Conservation (phyloP, 495 filamentous ascomycete species). For the Lepidopterella palustris region DNA sequence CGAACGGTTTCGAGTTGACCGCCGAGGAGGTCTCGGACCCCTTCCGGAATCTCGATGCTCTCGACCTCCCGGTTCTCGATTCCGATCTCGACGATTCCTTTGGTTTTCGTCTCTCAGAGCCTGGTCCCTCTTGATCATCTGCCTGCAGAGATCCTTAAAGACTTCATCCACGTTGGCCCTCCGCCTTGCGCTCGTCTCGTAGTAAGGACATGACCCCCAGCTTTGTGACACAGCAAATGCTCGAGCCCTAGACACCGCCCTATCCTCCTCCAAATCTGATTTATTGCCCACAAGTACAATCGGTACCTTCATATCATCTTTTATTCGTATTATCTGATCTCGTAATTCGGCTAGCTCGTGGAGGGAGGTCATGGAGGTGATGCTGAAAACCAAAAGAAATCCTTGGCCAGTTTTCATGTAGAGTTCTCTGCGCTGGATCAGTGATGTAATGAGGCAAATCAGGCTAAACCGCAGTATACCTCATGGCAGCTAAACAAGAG, state of each 20-base stretch:
- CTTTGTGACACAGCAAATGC: conserved; percentile 81
- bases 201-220: conserved; percentile 90
- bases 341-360: conserved; percentile 81
- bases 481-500: conserved; percentile 55
- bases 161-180: conserved; percentile 90
- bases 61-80: neutral
- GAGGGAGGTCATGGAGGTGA: conserved; percentile 79
- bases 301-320: conserved; percentile 85
- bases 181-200: conserved; percentile 83
- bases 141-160: conserved; percentile 85
- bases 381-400: conserved; percentile 95
- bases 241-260: conserved; percentile 70
- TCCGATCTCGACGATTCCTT: conserved; percentile 27
- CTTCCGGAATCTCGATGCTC: neutral
- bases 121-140: conserved; percentile 80
- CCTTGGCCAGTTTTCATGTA: conserved; percentile 96
- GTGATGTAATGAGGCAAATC: neutral
- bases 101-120: no score
- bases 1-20: neutral
- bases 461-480: conserved; percentile 40
- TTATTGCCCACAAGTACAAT: conserved; percentile 98
- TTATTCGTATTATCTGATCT: conserved; percentile 95
- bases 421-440: conserved; percentile 58
- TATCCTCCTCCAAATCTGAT: conserved; percentile 87
- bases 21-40: neutral